Evolutionary conservation across 768 basidiomycete species (phyloP), one percentile per base, ranked within the genome.

Genomic region (Jaapia argillacea): DNA sequence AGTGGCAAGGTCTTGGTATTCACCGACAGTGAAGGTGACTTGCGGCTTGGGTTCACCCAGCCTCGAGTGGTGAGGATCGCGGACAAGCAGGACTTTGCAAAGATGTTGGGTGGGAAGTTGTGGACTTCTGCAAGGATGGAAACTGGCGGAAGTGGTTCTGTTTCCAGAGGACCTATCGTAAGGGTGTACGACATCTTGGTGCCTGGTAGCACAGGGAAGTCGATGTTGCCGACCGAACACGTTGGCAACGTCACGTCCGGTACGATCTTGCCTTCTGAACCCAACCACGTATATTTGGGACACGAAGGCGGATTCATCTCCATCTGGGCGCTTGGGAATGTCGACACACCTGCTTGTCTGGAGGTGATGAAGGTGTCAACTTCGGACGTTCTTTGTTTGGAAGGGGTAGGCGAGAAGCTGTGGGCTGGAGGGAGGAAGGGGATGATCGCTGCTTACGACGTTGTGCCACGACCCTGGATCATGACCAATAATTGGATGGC

Each of bases 261-360:
- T 1, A 78, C 91, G 0, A 65, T 87, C 24, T 58, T 97, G 5
- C 81, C 86, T 0, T 74, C 79, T 1, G 67, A 75, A 16, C 80
- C 81, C 0, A 68, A 74, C 2, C 60, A 68, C 23, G 83, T 88
- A 28, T 96, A 82, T 53, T 66, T 99, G 25, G 91, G 86, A 0
- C 94, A 99, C 53, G 93, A 98, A 59, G 91, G 85, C 33, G 94
- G 94, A 0, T 81, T 72, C 54, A 70, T 98, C 48, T 83, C 81
- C 2, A 66, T 93, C n/a, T 99, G 96, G 92, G 52, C 63, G 20
- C 48, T 76, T 6, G 65, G 67, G 2, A 69, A 71, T 0, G 64
- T 62, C 2, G 79, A 77, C 46, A 65, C 70, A 36, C 83, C 85
- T 1, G 57, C 56, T 5, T 94, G 87, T 55, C 54, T 76, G 12